Percentiles rank a stretch among this genome's conserved stretches.
phyloP scores from a whole-genome alignment of 2,329 filamentous ascomycete genomes.

The Magnaporthiopsis poae region DNA sequence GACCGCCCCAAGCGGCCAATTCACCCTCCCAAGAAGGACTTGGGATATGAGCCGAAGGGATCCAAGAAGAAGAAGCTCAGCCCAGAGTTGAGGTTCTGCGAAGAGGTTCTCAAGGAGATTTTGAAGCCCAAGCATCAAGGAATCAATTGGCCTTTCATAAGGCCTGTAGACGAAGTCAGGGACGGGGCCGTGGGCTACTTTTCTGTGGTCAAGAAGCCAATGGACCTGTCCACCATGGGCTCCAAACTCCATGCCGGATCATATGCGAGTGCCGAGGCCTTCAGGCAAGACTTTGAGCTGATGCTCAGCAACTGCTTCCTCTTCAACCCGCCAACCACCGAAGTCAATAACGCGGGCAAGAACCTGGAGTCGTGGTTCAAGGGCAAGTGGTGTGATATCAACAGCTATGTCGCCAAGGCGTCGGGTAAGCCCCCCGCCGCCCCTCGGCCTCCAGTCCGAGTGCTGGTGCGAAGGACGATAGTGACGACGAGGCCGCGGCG shows the following conservation, averaged over 20 bases:
- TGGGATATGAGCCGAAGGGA: conserved; percentile 74
- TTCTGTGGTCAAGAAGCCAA: conserved; percentile 88
- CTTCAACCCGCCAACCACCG: conserved; percentile 54
- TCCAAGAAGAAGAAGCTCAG: conserved; percentile 89
- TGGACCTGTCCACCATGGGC: conserved; percentile 80
- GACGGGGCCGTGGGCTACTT: conserved; percentile 89
- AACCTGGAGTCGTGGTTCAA: conserved; percentile 68
- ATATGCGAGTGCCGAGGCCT: conserved; percentile 74
- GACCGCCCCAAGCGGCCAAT: conserved; percentile 85
- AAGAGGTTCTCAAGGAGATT: conserved; percentile 69
- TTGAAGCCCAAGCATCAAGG: conserved; percentile 60
- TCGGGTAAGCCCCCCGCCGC: conserved; percentile 7
- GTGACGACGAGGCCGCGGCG: conserved; percentile 62
- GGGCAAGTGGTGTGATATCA: conserved; percentile 58
- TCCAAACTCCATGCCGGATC: conserved; percentile 67
- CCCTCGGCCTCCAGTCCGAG: conserved; percentile 52
- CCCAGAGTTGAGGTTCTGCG: conserved; percentile 81
- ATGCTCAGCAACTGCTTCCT: conserved; percentile 85
- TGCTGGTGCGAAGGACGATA: conserved; percentile 58
- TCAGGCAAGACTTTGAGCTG: conserved; percentile 70
- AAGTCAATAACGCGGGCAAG: conserved; percentile 45
- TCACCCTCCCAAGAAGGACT: conserved; percentile 78
- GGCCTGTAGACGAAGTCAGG: conserved; percentile 85
- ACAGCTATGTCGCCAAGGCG: conserved; percentile 4
- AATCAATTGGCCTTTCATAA: conserved; percentile 65